These are phyloP conservation scores for Russula olivacea DNA, from an alignment of 768 basidiomycete species.

Conservation along the genomic window DNA sequence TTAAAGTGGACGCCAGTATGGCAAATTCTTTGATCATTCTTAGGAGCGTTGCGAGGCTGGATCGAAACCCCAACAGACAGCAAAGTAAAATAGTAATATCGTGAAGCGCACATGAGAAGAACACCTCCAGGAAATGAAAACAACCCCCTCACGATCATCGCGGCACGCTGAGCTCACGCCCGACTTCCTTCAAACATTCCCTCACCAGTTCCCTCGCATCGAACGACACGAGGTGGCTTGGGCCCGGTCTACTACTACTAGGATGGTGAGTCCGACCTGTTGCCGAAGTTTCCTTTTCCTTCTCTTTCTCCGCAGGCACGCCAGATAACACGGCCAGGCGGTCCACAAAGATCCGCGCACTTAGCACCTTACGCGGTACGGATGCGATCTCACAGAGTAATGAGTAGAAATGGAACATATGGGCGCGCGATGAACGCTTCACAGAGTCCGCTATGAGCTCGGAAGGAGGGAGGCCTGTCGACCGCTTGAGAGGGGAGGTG, in stretches of 20 bases:
- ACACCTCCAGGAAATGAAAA: background rate
- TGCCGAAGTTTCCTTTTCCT: background rate
- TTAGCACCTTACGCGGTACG: slow-evolving; percentile 9
- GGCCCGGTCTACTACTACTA: slow-evolving; percentile 26
- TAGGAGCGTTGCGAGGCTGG: too few relatives aligned
- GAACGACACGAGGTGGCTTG: too few relatives aligned
- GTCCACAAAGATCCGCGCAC: slow-evolving; percentile 49
- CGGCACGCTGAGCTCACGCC: slow-evolving; percentile 63
- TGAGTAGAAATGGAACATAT: too few relatives aligned
- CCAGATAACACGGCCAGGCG: slow-evolving; percentile 17
- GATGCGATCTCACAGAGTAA: slow-evolving; percentile 63
- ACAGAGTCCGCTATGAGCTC: too few relatives aligned
- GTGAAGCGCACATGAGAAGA: background rate
- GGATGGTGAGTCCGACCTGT: too few relatives aligned
- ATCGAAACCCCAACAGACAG: too few relatives aligned
- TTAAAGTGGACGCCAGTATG: too few relatives aligned
- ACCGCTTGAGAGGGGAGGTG: too few relatives aligned
- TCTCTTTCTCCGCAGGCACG: background rate
- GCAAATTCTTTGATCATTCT: too few relatives aligned
- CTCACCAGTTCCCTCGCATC: slow-evolving; percentile 64
- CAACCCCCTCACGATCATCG: slow-evolving; percentile 14
- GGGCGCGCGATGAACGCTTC: too few relatives aligned
- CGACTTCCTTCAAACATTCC: slow-evolving; percentile 62
- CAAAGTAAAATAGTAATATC: too few relatives aligned
- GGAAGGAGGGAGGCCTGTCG: too few relatives aligned